A percentile compares a stretch with the other conserved stretches of the same genome.
Evolutionary conservation across 176 grass and related monocot species (phyloP).

Genomic region (Raddia distichophylla): DNA sequence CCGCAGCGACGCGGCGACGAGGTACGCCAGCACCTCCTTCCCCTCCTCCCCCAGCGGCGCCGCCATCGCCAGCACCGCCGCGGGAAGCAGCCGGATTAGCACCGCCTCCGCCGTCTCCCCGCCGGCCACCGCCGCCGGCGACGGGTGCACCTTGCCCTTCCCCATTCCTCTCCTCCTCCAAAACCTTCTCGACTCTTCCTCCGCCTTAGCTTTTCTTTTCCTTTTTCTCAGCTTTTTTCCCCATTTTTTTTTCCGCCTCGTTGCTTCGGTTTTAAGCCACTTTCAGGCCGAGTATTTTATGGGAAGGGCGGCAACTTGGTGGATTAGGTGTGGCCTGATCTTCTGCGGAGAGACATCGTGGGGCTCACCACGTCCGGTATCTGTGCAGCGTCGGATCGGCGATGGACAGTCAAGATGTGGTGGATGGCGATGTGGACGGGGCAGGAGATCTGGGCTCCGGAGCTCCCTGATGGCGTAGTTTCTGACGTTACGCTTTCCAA

Average conservation of each 20-base stretch:
- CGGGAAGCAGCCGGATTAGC: conserved; percentile 47
- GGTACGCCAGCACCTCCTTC: conserved; percentile 77
- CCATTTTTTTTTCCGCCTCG: neutral
- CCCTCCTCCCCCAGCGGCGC: conserved; percentile 55
- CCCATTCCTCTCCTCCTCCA: conserved; percentile 37
- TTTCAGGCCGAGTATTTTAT: neutral
- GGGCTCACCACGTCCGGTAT: neutral
- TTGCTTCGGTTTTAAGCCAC: conserved; percentile 52
- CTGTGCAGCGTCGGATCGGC: neutral
- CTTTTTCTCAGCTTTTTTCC: neutral
- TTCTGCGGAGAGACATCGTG: neutral
- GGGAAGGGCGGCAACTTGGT: neutral
- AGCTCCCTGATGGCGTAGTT: neutral
- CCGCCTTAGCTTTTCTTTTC: neutral
- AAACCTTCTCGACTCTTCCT: conserved; percentile 31
- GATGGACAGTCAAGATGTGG: neutral
- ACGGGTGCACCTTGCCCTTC: conserved; percentile 80
- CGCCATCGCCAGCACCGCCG: conserved; percentile 47
- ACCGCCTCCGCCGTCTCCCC: conserved; percentile 20
- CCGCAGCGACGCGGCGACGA: conserved; percentile 66
- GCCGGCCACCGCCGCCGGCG: conserved; percentile 23
- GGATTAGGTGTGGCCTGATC: conserved; percentile 40
- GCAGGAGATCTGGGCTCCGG: neutral
- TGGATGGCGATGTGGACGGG: neutral
- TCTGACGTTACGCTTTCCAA: neutral